phyloP scores from a whole-genome alignment of 73 alveolate species.

The Stentor coeruleus region DNA sequence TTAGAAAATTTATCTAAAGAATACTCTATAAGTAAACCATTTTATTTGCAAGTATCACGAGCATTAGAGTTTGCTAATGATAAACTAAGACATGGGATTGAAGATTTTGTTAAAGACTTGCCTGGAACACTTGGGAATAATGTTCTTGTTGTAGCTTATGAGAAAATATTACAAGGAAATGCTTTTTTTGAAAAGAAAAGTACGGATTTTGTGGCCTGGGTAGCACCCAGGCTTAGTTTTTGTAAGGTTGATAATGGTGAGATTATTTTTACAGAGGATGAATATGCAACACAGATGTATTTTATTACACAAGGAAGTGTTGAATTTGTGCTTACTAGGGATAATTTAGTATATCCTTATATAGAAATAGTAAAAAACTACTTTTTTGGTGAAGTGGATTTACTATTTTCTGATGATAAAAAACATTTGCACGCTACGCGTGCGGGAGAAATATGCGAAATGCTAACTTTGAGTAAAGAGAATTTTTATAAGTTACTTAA shows the following conservation, averaged over 20 bases:
- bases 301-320: slow-evolving; percentile 58
- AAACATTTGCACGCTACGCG: slow-evolving; percentile 39
- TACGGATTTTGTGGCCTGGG: slow-evolving; percentile 56
- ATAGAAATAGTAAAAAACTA: not conserved
- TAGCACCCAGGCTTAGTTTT: slow-evolving; percentile 71
- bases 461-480: slow-evolving; percentile 28
- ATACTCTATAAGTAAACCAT: slow-evolving; percentile 22
- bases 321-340: not conserved
- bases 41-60: slow-evolving; percentile 2
- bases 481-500: slow-evolving; percentile 31
- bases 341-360: not conserved
- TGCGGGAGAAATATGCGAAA: slow-evolving; percentile 38
- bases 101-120: slow-evolving; percentile 49
- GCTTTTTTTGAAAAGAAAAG: slow-evolving; percentile 46
- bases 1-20: slow-evolving; percentile 19
- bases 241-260: slow-evolving; percentile 39
- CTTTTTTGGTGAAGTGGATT: slow-evolving; percentile 44
- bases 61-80: slow-evolving; percentile 30
- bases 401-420: slow-evolving; percentile 30
- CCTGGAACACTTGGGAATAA: slow-evolving; percentile 70
- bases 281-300: slow-evolving; percentile 57
- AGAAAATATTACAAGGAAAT: slow-evolving; percentile 37
- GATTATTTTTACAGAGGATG: slow-evolving; percentile 60
- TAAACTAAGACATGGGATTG: slow-evolving; percentile 40
- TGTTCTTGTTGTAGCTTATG: slow-evolving; percentile 41